Percentiles rank a stretch among this genome's conserved stretches.
Conservation (phyloP, 2,329 filamentous ascomycete genomes). For the Chrysoporthe deuterocubensis region DNA sequence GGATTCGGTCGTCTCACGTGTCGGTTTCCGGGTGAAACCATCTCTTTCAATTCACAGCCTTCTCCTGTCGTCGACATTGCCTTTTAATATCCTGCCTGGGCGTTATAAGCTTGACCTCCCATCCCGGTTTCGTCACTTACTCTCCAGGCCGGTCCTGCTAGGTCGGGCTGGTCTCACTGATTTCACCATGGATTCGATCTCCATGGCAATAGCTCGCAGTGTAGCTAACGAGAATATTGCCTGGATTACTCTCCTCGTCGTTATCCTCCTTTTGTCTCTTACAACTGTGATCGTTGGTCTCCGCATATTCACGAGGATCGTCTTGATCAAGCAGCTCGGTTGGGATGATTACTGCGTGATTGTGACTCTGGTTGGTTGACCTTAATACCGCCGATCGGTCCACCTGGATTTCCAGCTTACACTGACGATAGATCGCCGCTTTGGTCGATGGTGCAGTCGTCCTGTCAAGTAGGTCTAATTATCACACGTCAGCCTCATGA, state of each 20-base stretch:
- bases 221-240: slow-evolving; percentile 15
- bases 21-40: slow-evolving; percentile 15
- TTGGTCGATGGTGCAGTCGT: slow-evolving; percentile 24
- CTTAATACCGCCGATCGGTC: too few species aligned
- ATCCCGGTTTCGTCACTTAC: background rate
- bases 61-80: slow-evolving; percentile 4
- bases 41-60: slow-evolving; percentile 15
- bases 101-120: slow-evolving; percentile 6
- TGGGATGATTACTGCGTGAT: slow-evolving; percentile 40
- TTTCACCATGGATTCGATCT: slow-evolving; percentile 17
- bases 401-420: slow-evolving; percentile 2
- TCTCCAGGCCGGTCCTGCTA: background rate
- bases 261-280: slow-evolving; percentile 19
- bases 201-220: slow-evolving; percentile 2
- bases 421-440: slow-evolving; percentile 8
- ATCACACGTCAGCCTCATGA: slow-evolving; percentile 19
- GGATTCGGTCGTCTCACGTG: slow-evolving; percentile 18
- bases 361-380: slow-evolving; percentile 44
- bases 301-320: slow-evolving; percentile 38
- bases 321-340: slow-evolving; percentile 37
- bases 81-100: background rate
- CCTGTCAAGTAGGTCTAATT: slow-evolving; percentile 24
- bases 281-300: slow-evolving; percentile 34
- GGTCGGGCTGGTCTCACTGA: slow-evolving; percentile 17
- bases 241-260: slow-evolving; percentile 16